These are phyloP conservation scores for Arabidopsis suecica DNA, from an alignment of 345 rosid species.

Conservation along the genomic window DNA sequence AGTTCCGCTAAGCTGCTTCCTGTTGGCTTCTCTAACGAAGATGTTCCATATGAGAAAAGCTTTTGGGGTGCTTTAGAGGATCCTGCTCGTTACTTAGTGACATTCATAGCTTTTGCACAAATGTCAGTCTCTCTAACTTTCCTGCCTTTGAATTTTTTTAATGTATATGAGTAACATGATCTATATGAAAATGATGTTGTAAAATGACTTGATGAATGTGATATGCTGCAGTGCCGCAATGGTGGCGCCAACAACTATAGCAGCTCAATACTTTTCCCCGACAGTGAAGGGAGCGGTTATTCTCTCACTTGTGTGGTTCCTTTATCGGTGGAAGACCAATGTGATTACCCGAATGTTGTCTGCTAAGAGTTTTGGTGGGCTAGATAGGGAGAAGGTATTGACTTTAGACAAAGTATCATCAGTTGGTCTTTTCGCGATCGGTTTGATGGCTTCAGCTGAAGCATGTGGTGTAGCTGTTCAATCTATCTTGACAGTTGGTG, in stretches of 20 bases:
- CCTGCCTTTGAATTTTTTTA: not conserved
- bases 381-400: conserved; percentile 69
- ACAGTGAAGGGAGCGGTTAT: conserved; percentile 78
- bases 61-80: conserved; percentile 93
- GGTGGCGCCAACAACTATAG: conserved; percentile 88
- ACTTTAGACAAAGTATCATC: conserved; percentile 84
- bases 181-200: not conserved
- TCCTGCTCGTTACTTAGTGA: conserved; percentile 76
- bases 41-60: conserved; percentile 78
- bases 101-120: conserved; percentile 84
- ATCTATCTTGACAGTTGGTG: conserved; percentile 92
- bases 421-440: conserved; percentile 76
- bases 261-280: conserved; percentile 71
- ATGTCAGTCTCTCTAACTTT: conserved; percentile 55
- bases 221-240: conserved; percentile 63
- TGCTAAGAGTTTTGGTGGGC: conserved; percentile 49
- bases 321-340: conserved; percentile 85
- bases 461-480: conserved; percentile 98
- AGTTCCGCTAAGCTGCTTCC: conserved; percentile 62
- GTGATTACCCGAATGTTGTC: conserved; percentile 62
- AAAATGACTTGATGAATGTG: not conserved
- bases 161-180: not conserved
- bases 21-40: conserved; percentile 44
- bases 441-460: conserved; percentile 87
- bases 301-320: conserved; percentile 86